Evolutionary conservation across 1,139 yeast genomes (phyloP).

Genomic region (Barnettozyma hawaiiensis): DNA sequence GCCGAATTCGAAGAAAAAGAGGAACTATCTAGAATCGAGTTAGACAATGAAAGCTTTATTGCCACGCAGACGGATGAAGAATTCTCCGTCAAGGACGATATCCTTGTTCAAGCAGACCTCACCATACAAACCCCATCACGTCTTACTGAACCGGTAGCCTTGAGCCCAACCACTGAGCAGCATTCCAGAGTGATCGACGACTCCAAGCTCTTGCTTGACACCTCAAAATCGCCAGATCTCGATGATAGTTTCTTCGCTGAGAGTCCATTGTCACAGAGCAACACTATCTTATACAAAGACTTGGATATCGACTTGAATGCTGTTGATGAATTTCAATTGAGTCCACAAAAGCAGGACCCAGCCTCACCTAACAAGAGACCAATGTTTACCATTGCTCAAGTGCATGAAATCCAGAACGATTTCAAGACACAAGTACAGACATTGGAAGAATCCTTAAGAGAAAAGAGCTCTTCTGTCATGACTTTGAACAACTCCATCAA

Average conservation of each 20-base stretch:
- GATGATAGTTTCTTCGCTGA: slow-evolving; percentile 20
- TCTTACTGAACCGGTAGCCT: slow-evolving; percentile 40
- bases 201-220: slow-evolving; percentile 22
- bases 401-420: slow-evolving; percentile 49
- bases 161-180: slow-evolving; percentile 38
- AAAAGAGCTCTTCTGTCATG: slow-evolving; percentile 37
- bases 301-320: slow-evolving; percentile 9
- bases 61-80: slow-evolving; percentile 12
- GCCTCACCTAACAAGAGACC: slow-evolving; percentile 25
- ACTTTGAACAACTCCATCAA: slow-evolving; percentile 26
- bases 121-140: slow-evolving; percentile 36
- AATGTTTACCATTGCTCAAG: slow-evolving; percentile 30
- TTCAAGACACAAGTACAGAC: slow-evolving; percentile 50
- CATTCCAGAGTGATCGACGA: slow-evolving; percentile 29
- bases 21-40: slow-evolving; percentile 24
- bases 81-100: not conserved
- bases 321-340: slow-evolving; percentile 7
- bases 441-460: slow-evolving; percentile 47
- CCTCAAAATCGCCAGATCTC: slow-evolving; percentile 23
- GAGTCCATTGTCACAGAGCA: slow-evolving; percentile 22
- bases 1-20: slow-evolving; percentile 13
- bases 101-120: not conserved
- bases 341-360: not conserved
- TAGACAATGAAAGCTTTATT: slow-evolving; percentile 6
- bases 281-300: slow-evolving; percentile 1